Base-by-base conservation (phyloP, 495 filamentous ascomycete species). In the Barbatosphaeria neglecta region DNA sequence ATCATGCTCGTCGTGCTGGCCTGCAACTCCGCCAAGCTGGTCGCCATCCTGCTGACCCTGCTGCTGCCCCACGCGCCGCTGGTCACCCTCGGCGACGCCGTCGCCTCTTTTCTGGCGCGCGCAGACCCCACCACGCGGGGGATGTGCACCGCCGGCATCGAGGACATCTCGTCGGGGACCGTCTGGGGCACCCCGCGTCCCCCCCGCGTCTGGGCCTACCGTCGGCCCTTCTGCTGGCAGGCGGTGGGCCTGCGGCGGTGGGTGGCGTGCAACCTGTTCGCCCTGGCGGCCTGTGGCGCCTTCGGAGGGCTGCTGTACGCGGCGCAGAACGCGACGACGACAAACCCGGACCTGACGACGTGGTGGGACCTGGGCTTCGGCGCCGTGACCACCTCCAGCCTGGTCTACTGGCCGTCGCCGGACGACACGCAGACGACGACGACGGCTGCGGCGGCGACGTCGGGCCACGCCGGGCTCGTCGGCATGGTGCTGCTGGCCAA, bases 11-110 rank as follows among this genome's bases (percentile, higher is more conserved):
- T 67, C 1, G 59, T 69, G n/a, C 67, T 69, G 37, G 46, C 56
- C 10, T 58, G 54, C 27, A 69, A 64, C 16, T 43, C 56, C 27
- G 27, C 61, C 20, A 65, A 71, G 37, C 49, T 54, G 6, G 51
- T 58, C 2, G 33, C 54, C 6, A 56, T 73, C 35, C 47, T 63
- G 3, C 25, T 50, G 20, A 48, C 50, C 19, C 31, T 57, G 22
- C 47, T 50, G 16, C 11, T 52, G 44, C 40, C 47, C 3, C 46
- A 64, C 11, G 50, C 61, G 5, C 63, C 66, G 0, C 51, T 80
- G 1, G 55, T 74, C 1, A 78, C 69, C 0, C 37, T 76, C 1
- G 77, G 77, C 6, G 75, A 81, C 56, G 71, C 72, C 7, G 53
- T 80, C 9, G 51, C 57, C 4, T 69, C 64, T 0, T 78, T 76